Evolutionary conservation across 2,329 filamentous ascomycete species (phyloP), one percentile per base, ranked within the genome.

Genomic region (Fusarium sambucinum): DNA sequence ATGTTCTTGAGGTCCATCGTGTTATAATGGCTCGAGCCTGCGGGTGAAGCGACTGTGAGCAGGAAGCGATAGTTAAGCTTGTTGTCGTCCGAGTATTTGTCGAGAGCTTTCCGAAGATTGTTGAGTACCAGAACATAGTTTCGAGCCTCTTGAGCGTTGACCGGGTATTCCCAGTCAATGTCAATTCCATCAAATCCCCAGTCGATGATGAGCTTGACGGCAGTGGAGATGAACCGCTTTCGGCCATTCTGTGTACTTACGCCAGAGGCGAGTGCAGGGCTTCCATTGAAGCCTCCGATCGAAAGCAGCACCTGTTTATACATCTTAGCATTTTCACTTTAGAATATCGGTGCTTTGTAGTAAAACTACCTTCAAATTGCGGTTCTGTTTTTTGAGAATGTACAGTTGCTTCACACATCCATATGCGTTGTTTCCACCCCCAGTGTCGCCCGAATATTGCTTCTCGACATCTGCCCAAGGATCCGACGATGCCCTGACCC

Each of bases 241-340:
- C 92, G 86, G 10, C 90, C 88, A 8, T 82, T 80, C 1, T 84
- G 82, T 1, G 89, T 90, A 19, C 87, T 87, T 1, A 87, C 88
- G 1, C 90, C 86, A 9, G 81, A 80, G 1, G 87, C 83, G 40
- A 74, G 71, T 40, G 38, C 73, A 38, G 38, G 79, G 5, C 90
- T 92, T 76, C 91, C 93, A 0, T 88, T 92, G 89, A 90, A 96
- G 17, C 93, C 93, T 40, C 93, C 93, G 62, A 96, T 64, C 12
- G 61, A 64, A 42, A 64, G 54, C 17, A 64, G 37, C 17, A 64
- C 41, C 61, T 64, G 37, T 64, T 40, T 13, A 21, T 64, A 27
- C 16, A 23, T 53, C 41, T 64, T 65, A 64, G 61, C 17, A 54
- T 48, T 35, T 35, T 65, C 41, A 64, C 41, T 19, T 38, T 4